Evolutionary conservation across 2,329 filamentous ascomycete species (phyloP), one percentile per base, ranked within the genome.

Genomic region (Coniochaeta ligniaria): DNA sequence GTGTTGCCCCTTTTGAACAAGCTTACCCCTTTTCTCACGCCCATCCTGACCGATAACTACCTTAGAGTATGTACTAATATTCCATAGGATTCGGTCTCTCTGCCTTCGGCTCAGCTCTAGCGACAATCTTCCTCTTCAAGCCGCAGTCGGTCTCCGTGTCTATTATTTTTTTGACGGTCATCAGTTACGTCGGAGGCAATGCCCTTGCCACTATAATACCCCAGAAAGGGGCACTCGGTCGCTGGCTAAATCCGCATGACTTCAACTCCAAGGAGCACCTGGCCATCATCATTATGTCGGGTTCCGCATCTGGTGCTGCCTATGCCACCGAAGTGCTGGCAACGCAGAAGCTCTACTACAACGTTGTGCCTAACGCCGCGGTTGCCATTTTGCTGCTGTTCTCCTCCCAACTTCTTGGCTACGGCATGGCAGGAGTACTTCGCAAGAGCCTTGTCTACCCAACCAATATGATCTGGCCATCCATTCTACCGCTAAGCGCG

Each of bases 351-450:
- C 43, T 47, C 22, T 47, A 47, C 43, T 47, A 47, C 43, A 26
- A 26, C 22, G 43, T 47, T 26, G 43, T 47, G 43, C 72, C 77
- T 1, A 75, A 70, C 62, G 69, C 71, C 6, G 75, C 68, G 2
- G 72, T 73, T 0, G 73, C 73, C 9, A 74, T 82, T 57, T 76
- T 83, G 63, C 64, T 80, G 35, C 70, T 74, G 0, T 65, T 83
- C 9, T 79, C 80, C 0, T 80, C 79, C 2, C 79, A 81, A 56
- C 68, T 78, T 11, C 71, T 82, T 20, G 80, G 80, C 0, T 83
- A 78, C 45, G 80, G 79, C 33, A 67, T 83, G 47, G 76, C 77
- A 5, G 80, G 80, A 14, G 61, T 82, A 24, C 66, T 82, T 65
- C 73, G 80, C 14, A 71, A 74, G 22, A 71, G 76, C 3, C 66